Evolutionary conservation across 257 asterid species (phyloP).

Genomic region (Voacanga thouarsii): DNA sequence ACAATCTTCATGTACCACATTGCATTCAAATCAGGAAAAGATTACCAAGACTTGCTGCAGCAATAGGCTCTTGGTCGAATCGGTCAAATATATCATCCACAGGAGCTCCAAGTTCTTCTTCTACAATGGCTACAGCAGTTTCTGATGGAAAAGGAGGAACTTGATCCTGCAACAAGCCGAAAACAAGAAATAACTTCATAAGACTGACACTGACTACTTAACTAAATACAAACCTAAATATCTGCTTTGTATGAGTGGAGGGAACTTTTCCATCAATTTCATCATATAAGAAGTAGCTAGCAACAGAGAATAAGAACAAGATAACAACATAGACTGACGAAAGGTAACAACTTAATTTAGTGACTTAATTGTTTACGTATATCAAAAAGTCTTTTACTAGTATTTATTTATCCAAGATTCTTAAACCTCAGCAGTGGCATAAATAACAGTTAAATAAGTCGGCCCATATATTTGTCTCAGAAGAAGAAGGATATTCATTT

Average conservation of each 20-base stretch:
- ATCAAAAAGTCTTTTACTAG: background rate
- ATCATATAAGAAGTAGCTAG: background rate
- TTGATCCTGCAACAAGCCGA: conserved; percentile 55
- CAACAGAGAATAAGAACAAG: background rate
- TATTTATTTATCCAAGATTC: background rate
- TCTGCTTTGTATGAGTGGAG: background rate
- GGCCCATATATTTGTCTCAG: background rate
- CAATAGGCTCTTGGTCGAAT: conserved; percentile 84
- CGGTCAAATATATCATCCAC: conserved; percentile 57
- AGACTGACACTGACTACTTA: background rate
- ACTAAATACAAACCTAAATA: background rate
- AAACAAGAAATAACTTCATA: conserved; percentile 4
- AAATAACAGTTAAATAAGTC: background rate
- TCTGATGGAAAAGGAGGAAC: conserved; percentile 94
- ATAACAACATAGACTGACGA: background rate
- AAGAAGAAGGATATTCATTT: background rate
- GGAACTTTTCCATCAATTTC: background rate
- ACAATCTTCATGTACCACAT: background rate
- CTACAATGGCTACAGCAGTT: conserved; percentile 74
- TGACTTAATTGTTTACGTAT: background rate
- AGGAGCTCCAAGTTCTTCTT: conserved; percentile 73
- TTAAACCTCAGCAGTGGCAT: background rate
- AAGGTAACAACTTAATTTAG: background rate
- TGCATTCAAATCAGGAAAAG: conserved; percentile 3
- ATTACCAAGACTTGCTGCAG: conserved; percentile 96